Evolutionary conservation across 169 alveolate species (phyloP).

Genomic region (Plasmodium berghei): DNA sequence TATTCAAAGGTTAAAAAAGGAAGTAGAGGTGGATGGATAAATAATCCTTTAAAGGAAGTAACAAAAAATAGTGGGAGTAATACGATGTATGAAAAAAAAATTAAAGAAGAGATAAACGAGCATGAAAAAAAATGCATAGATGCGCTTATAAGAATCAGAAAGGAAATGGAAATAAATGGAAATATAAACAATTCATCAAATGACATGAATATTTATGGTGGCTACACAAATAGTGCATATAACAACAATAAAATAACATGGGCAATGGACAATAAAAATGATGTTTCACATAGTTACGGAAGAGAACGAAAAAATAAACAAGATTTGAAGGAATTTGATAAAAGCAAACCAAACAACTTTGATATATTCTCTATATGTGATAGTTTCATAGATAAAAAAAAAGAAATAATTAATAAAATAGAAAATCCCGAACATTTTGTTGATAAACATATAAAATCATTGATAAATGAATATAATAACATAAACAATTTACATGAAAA

Average conservation of each 20-base stretch:
- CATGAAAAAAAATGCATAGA: conserved; percentile 68
- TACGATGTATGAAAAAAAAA: conserved; percentile 53
- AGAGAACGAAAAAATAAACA: background rate
- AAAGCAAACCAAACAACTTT: background rate
- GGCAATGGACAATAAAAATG: background rate
- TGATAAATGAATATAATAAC: conserved; percentile 39
- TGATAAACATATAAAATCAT: conserved; percentile 42
- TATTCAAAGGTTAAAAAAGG: conserved; percentile 65
- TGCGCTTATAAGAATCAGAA: conserved; percentile 35
- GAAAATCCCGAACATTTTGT: conserved; percentile 70
- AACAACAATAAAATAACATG: background rate
- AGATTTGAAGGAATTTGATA: background rate
- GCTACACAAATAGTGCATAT: background rate
- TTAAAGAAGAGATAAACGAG: conserved; percentile 44
- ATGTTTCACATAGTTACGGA: background rate
- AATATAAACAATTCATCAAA: background rate
- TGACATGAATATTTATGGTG: background rate
- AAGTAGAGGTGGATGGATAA: conserved; percentile 75
- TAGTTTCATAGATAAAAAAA: conserved; percentile 56
- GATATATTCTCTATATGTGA: conserved; percentile 66
- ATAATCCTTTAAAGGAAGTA: conserved; percentile 66
- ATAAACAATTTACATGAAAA: conserved; percentile 46
- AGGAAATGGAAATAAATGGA: background rate
- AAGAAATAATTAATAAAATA: conserved; percentile 63
- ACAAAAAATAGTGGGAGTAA: conserved; percentile 72